Percentiles rank a stretch among this genome's conserved stretches.
These are phyloP conservation scores for Penicillium verhagenii DNA, from an alignment of 495 filamentous ascomycete species.

Conservation along the genomic window DNA sequence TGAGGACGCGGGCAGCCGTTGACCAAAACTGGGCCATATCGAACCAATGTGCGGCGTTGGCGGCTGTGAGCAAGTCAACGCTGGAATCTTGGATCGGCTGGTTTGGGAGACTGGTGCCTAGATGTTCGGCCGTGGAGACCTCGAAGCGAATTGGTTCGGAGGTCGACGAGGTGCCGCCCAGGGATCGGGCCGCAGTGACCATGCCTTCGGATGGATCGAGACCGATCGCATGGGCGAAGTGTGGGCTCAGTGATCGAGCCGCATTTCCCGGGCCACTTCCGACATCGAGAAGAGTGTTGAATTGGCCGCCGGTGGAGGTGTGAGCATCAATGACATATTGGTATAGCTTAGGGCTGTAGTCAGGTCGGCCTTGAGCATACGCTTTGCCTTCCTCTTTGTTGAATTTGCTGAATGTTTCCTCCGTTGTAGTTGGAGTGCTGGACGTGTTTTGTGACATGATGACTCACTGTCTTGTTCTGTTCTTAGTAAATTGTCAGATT, in stretches of 20 bases:
- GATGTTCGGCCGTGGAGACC: slow-evolving; percentile 45
- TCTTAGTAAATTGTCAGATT: neutral
- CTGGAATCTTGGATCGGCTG: slow-evolving; percentile 23
- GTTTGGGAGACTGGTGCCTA: slow-evolving; percentile 19
- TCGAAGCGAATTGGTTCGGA: slow-evolving; percentile 39
- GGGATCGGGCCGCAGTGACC: slow-evolving; percentile 45
- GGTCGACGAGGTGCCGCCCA: slow-evolving; percentile 32
- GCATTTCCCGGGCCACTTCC: slow-evolving; percentile 57
- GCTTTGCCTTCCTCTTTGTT: slow-evolving; percentile 38
- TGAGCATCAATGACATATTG: slow-evolving; percentile 50
- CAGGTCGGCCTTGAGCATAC: slow-evolving; percentile 43
- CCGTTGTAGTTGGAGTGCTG: neutral
- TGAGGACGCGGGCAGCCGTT: slow-evolving; percentile 47
- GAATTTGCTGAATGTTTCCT: slow-evolving; percentile 48
- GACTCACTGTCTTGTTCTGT: neutral
- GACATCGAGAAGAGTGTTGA: slow-evolving; percentile 49
- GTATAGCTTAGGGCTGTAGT: slow-evolving; percentile 45
- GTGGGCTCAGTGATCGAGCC: slow-evolving; percentile 32
- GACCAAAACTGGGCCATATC: slow-evolving; percentile 55
- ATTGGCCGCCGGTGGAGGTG: slow-evolving; percentile 43
- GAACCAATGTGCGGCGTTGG: slow-evolving; percentile 61
- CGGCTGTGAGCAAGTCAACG: slow-evolving; percentile 54
- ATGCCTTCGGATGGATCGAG: slow-evolving; percentile 54
- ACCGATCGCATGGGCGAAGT: slow-evolving; percentile 50
- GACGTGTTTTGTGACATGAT: slow-evolving; percentile 7